Base-by-base conservation (phyloP, 805 yeast species). In the Candida multigemmis region DNA sequence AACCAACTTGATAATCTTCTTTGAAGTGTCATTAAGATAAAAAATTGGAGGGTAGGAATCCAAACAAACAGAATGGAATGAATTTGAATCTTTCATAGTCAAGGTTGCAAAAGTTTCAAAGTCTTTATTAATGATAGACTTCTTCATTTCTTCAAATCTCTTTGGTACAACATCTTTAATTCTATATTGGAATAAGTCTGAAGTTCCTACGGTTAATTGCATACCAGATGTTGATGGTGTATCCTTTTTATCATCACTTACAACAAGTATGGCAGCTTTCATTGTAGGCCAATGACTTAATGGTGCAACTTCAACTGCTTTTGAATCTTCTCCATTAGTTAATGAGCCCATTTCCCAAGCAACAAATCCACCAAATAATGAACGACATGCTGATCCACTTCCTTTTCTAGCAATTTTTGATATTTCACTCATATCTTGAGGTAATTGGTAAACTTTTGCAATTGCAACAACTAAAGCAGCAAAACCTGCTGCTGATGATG, bases 401-500 rank as follows among this genome's bases (percentile, higher is more conserved):
- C 99, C 99, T 59, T 86, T 89, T 58, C 99, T 77, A 9, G 99
- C 98, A 47, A 91, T 81, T 48, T 78, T 80, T 37, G 95, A 83
- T 36, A 91, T 69, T 46, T 86, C 95, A 13, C 91, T 80, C 46
- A 71, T 65, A 34, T 80, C 71, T 46, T 82, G 81, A n/a, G 95
- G 94, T 34, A 91, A 73, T 53, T 82, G 55, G 60, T 79, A 91
- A 33, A 91, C 65, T 46, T 70, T 71, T 11, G 97, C 86, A 46
- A 91, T 74, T n/a, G 96, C 83, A 25, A 73, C 73, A 13, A 89
- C 94, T 35, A 91, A 67, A 7, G 98, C 98, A 19, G 98, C 96
- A 56, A 86, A 89, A 0, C 99, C 99, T 7, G 98, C 97, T 9
- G 98, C 98, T 4, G 94, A 81, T 1, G 96, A 85, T 0, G 98